Conservation (phyloP, 2,329 filamentous ascomycete genomes). For the Septoria petroselini region DNA sequence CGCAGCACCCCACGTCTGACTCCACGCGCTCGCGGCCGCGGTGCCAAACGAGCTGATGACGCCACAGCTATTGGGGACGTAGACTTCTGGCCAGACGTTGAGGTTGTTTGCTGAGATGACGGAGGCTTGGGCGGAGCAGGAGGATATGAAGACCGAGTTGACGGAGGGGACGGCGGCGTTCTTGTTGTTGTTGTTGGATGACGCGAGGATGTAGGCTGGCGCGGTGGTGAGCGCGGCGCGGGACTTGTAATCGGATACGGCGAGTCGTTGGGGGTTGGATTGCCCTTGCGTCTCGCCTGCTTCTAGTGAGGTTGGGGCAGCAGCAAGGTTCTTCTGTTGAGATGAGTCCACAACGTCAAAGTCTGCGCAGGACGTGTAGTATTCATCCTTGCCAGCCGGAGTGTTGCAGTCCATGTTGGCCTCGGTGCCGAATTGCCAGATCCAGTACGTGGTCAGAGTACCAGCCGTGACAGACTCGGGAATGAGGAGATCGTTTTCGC, state of each 20-base stretch:
- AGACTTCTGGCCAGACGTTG: constrained; percentile 25
- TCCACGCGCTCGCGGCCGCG: constrained; percentile 21
- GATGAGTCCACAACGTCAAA: constrained; percentile 48
- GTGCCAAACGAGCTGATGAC: constrained; percentile 24
- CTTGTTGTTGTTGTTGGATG: constrained; percentile 26
- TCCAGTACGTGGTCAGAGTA: constrained; percentile 84
- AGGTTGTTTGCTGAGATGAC: constrained; percentile 22
- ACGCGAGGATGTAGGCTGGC: constrained; percentile 27
- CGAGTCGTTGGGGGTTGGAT: constrained; percentile 42
- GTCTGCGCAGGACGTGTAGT: constrained; percentile 59
- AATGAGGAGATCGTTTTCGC: constrained; percentile 76
- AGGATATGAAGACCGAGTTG: constrained; percentile 24
- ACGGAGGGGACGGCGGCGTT: constrained; percentile 19
- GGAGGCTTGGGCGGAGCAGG: constrained; percentile 24
- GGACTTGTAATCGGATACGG: constrained; percentile 41
- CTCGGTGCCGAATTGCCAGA: constrained; percentile 83
- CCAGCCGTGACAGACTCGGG: constrained; percentile 63
- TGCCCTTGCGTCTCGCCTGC: too few relatives aligned
- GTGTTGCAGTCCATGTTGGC: constrained; percentile 44
- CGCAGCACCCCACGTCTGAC: constrained; percentile 15
- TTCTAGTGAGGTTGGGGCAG: constrained; percentile 6
- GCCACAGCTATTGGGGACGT: constrained; percentile 27
- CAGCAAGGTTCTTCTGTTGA: constrained; percentile 20
- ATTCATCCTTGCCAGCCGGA: constrained; percentile 52
- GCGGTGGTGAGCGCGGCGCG: constrained; percentile 42